Percentiles rank a stretch among this genome's conserved stretches.
Conservation (phyloP, 2,329 filamentous ascomycete species). For the Fusarium solani-melongenae region DNA sequence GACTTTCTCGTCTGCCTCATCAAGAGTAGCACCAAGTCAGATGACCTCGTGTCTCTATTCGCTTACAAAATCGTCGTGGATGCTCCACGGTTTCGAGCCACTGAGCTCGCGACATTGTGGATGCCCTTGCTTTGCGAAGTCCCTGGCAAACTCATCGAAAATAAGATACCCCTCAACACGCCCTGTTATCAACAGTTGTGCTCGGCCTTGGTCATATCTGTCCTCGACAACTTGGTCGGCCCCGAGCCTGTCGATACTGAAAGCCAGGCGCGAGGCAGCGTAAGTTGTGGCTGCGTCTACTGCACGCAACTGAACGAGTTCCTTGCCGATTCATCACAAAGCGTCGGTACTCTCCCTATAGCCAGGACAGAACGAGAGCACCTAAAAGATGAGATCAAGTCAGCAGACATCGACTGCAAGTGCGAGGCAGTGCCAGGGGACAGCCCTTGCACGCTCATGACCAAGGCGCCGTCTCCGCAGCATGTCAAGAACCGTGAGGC, state of each 20-base stretch:
- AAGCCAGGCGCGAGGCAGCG: neutral
- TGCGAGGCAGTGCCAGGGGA: neutral
- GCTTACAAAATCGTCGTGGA: neutral
- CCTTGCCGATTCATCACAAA: neutral
- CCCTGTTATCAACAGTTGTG: neutral
- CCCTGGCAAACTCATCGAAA: neutral
- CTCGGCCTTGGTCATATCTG: neutral
- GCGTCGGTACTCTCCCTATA: neutral
- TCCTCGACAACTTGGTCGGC: neutral
- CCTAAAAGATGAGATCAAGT: neutral
- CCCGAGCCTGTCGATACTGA: neutral
- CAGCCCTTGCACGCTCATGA: neutral
- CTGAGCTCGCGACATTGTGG: neutral
- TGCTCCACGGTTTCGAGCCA: neutral
- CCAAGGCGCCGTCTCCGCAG: neutral
- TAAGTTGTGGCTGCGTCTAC: neutral
- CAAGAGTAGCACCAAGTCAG: neutral
- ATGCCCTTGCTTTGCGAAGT: neutral
- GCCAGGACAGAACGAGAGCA: neutral
- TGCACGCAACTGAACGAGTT: neutral
- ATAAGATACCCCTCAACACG: neutral
- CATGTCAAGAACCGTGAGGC: neutral
- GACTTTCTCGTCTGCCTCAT: neutral
- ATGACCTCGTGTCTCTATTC: neutral
- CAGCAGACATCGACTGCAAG: neutral